phyloP scores from a whole-genome alignment of 2,329 filamentous ascomycete species.

The Trichoderma cornu-damae region DNA sequence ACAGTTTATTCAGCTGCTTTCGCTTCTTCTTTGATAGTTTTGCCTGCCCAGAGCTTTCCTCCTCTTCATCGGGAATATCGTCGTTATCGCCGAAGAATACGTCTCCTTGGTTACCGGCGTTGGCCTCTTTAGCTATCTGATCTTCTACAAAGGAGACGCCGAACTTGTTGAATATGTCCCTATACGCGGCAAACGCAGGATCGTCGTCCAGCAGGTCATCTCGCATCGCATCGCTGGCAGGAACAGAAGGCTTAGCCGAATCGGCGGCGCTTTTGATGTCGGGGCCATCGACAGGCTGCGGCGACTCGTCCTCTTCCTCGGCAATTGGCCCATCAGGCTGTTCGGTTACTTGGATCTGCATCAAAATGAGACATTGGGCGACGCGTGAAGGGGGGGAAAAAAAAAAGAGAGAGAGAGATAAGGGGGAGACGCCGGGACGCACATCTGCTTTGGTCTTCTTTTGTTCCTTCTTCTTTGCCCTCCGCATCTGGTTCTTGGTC shows the following conservation, averaged over 20 bases:
- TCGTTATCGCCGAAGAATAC: conserved; percentile 79
- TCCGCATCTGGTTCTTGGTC: conserved; percentile 90
- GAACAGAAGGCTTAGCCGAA: conserved; percentile 33
- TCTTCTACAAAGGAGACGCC: conserved; percentile 60
- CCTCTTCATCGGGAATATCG: conserved; percentile 79
- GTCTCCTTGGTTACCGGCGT: conserved; percentile 72
- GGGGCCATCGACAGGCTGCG: neutral
- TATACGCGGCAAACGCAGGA: conserved; percentile 78
- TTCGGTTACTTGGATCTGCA: neutral
- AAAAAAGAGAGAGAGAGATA: too few species aligned
- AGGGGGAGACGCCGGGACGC: neutral
- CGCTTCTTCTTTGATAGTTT: conserved; percentile 92
- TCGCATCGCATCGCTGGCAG: conserved; percentile 48
- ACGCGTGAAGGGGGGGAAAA: neutral
- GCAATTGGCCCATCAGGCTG: neutral
- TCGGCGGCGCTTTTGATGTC: conserved; percentile 26
- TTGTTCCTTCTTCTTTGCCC: conserved; percentile 90
- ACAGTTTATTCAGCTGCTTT: conserved; percentile 86
- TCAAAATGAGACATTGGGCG: neutral
- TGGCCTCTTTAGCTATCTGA: conserved; percentile 58
- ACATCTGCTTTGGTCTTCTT: conserved; percentile 63
- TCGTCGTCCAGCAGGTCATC: conserved; percentile 63
- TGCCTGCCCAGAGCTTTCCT: conserved; percentile 57
- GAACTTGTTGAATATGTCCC: conserved; percentile 76
- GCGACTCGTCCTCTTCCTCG: conserved; percentile 2